Conservation (phyloP, 768 basidiomycete genomes). For the Mycena olivaceomarginata region DNA sequence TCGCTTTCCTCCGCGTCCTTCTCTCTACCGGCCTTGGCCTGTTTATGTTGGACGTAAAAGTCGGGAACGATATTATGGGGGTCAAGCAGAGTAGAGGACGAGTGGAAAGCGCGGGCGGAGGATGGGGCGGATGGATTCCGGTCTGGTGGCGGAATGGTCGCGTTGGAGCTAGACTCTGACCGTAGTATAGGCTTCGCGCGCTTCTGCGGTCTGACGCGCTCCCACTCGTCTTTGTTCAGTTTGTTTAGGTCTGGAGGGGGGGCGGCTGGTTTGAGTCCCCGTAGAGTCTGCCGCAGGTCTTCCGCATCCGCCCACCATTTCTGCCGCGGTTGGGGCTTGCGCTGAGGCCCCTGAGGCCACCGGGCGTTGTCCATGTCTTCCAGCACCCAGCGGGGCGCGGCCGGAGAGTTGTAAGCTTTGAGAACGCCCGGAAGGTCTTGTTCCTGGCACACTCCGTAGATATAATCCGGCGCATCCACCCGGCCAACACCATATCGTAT, state of each 20-base stretch:
- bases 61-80: constrained; percentile 37
- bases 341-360: constrained; percentile 55
- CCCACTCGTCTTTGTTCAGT: constrained; percentile 3
- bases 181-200: neutral
- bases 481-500: constrained; percentile 54
- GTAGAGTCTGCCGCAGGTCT: constrained; percentile 45
- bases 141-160: neutral
- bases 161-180: neutral
- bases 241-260: neutral
- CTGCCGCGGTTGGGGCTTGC: constrained; percentile 33
- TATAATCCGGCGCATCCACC: constrained; percentile 51
- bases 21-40: constrained; percentile 10
- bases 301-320: constrained; percentile 55
- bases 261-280: constrained; percentile 14
- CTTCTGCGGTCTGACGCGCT: neutral
- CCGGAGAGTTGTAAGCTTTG: constrained; percentile 53
- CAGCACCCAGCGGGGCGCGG: constrained; percentile 35
- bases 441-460: constrained; percentile 59
- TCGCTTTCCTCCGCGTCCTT: neutral
- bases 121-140: neutral
- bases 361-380: constrained; percentile 61
- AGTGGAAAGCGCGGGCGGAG: constrained; percentile 30
- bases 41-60: constrained; percentile 26
- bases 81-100: constrained; percentile 37
- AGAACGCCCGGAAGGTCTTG: constrained; percentile 54